Conservation (phyloP, 768 basidiomycete genomes). For the Podaxis sp. region DNA sequence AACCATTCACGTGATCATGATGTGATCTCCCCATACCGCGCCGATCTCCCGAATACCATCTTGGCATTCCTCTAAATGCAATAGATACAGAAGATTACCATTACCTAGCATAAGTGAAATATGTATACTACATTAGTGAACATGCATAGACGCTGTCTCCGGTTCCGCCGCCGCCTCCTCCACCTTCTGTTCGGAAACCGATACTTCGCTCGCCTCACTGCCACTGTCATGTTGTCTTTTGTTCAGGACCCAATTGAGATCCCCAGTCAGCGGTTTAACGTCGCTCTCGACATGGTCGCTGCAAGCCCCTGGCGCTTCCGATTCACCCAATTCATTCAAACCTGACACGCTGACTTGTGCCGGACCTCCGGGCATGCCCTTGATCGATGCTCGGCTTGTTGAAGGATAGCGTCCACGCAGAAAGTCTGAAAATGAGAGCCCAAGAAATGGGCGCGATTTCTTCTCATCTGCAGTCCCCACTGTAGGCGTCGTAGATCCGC, state of each 20-base stretch:
- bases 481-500: slow-evolving; percentile 59
- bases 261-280: not conserved
- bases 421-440: slow-evolving; percentile 61
- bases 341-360: slow-evolving; percentile 2
- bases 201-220: not conserved
- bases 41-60: not conserved
- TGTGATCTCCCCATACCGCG: not conserved
- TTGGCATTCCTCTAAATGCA: not conserved
- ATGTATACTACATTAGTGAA: not conserved
- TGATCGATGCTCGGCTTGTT: slow-evolving; percentile 26
- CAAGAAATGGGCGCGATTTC: slow-evolving; percentile 47
- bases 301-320: not conserved
- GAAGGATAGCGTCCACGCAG: slow-evolving; percentile 60
- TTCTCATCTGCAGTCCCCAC: slow-evolving; percentile 31
- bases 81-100: not conserved
- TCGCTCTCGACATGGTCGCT: not conserved
- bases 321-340: not conserved
- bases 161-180: not conserved
- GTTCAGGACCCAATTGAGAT: not conserved
- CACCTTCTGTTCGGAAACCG: not conserved
- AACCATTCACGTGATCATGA: not conserved
- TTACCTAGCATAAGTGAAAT: not conserved
- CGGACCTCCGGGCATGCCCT: slow-evolving; percentile 10
- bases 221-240: not conserved
- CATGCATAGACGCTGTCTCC: slow-evolving; percentile 1